These are phyloP conservation scores for Amauroascus verrucosus DNA, from an alignment of 2,329 filamentous ascomycete genomes.

Conservation along the genomic window DNA sequence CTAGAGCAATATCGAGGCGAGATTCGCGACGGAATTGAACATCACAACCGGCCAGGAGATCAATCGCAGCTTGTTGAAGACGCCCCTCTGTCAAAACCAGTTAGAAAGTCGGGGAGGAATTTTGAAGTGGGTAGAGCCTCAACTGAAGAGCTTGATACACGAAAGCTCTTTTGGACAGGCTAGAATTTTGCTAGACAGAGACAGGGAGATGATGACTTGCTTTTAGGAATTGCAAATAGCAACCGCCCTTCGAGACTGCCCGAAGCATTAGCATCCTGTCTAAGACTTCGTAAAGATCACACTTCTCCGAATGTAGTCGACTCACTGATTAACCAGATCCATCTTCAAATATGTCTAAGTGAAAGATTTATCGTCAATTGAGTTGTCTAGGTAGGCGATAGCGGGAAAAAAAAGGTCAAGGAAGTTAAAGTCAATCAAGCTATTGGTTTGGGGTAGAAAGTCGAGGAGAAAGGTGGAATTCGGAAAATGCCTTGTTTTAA, in stretches of 20 bases:
- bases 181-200: constrained; percentile 10
- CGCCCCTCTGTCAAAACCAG: constrained; percentile 61
- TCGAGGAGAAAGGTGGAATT: neutral
- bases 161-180: neutral
- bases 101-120: constrained; percentile 16
- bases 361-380: neutral
- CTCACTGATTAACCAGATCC: constrained; percentile 55
- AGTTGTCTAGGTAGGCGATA: neutral
- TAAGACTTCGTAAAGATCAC: neutral
- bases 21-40: constrained; percentile 94
- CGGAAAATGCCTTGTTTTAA: neutral
- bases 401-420: neutral
- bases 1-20: constrained; percentile 90
- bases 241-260: constrained; percentile 79
- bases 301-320: constrained; percentile 17
- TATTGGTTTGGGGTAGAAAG: neutral
- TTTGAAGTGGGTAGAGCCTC: constrained; percentile 2
- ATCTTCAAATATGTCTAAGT: constrained; percentile 26
- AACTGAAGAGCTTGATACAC: neutral
- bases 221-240: constrained; percentile 97
- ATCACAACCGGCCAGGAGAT: constrained; percentile 85
- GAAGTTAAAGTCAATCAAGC: neutral
- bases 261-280: constrained; percentile 22
- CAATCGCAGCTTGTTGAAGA: constrained; percentile 74
- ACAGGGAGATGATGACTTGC: constrained; percentile 45